Conservation (phyloP, 805 yeast species). For the Barnettozyma salicaria region DNA sequence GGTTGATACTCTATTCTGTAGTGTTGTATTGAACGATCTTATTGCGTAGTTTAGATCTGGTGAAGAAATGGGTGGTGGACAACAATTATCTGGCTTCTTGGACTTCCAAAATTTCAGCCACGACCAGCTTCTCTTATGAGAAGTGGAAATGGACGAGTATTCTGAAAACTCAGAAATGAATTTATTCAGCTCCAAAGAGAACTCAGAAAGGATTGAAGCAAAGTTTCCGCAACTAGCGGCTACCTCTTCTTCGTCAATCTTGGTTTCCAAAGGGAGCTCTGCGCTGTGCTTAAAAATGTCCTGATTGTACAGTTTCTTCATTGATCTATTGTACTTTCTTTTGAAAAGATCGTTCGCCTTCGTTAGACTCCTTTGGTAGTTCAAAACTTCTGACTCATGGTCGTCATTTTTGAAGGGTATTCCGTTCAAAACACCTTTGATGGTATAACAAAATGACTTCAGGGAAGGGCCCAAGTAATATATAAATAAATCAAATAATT, state of each 20-base stretch:
- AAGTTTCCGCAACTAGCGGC: conserved; percentile 84
- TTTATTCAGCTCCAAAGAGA: conserved; percentile 48
- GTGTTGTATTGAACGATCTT: conserved; percentile 13
- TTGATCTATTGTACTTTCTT: conserved; percentile 49
- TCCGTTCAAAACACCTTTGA: conserved; percentile 53
- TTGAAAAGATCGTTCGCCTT: conserved; percentile 52
- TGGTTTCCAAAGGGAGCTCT: conserved; percentile 26
- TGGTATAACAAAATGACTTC: conserved; percentile 57
- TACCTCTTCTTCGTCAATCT: conserved; percentile 68
- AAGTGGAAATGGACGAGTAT: conserved; percentile 25
- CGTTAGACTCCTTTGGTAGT: conserved; percentile 40
- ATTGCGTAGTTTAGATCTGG: conserved; percentile 18
- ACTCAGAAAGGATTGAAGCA: conserved; percentile 56
- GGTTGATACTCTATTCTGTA: conserved; percentile 22
- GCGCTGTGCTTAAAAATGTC: conserved; percentile 13
- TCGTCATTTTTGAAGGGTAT: conserved; percentile 45
- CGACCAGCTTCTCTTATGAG: conserved; percentile 32
- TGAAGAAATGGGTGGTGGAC: too few relatives aligned
- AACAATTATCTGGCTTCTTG: too few relatives aligned
- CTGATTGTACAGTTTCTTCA: conserved; percentile 47
- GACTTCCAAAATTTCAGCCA: conserved; percentile 54
- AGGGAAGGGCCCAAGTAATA: conserved; percentile 67
- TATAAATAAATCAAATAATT: conserved; percentile 61
- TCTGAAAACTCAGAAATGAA: conserved; percentile 42
- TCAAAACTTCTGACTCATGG: conserved; percentile 35